Percentiles rank a stretch among this genome's conserved stretches.
Evolutionary conservation across 495 filamentous ascomycete genomes (phyloP).

Genomic region (Lepidopterella palustris): DNA sequence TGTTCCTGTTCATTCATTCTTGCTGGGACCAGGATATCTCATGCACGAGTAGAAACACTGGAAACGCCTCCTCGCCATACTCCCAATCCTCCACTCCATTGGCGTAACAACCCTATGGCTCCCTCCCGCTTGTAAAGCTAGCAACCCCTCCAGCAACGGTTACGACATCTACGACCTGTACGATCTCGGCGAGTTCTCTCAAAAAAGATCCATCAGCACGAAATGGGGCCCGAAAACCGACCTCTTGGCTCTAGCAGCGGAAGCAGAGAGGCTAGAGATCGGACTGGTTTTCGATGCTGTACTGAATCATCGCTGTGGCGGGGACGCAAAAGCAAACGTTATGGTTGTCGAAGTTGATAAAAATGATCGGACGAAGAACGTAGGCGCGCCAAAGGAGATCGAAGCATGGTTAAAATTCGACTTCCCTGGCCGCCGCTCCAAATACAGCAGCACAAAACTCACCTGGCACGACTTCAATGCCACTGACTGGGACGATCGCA

Average conservation of each 20-base stretch:
- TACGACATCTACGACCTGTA: slow-evolving; percentile 72
- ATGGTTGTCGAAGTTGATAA: slow-evolving; percentile 50
- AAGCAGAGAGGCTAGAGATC: slow-evolving; percentile 46
- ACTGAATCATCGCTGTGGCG: slow-evolving; percentile 65
- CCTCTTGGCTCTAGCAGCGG: slow-evolving; percentile 45
- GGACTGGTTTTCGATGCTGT: slow-evolving; percentile 66
- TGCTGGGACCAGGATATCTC: no score
- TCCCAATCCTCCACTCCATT: slow-evolving; percentile 50
- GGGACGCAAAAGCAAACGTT: slow-evolving; percentile 54
- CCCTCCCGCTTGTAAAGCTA: slow-evolving; percentile 64
- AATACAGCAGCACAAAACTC: slow-evolving; percentile 55
- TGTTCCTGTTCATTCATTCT: no score
- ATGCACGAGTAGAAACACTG: no score
- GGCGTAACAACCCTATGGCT: slow-evolving; percentile 64
- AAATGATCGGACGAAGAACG: slow-evolving; percentile 46
- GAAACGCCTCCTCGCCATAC: slow-evolving; percentile 47
- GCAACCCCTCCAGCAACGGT: slow-evolving; percentile 54
- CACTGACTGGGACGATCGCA: slow-evolving; percentile 57
- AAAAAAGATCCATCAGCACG: slow-evolving; percentile 53
- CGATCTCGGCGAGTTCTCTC: slow-evolving; percentile 68
- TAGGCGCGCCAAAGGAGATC: slow-evolving; percentile 52
- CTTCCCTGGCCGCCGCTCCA: slow-evolving; percentile 51
- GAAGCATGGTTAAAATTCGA: slow-evolving; percentile 60
- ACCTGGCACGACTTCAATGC: slow-evolving; percentile 64
- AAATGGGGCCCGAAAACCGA: slow-evolving; percentile 65